Evolutionary conservation across 2,329 filamentous ascomycete species (phyloP), one percentile per base, ranked within the genome.

Genomic region (Iodosphaeria phyllophila): DNA sequence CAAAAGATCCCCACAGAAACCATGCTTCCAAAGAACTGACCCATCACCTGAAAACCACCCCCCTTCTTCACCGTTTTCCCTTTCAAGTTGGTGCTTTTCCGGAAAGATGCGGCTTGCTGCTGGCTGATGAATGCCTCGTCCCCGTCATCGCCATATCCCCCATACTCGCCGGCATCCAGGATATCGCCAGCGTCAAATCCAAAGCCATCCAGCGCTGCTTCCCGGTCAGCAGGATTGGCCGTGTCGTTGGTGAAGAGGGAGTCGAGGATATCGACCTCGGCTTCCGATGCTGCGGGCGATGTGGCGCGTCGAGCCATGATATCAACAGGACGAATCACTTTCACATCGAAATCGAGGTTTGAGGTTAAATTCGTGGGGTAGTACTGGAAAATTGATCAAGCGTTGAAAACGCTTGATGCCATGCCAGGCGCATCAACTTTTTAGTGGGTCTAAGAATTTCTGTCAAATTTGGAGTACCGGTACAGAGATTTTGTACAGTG

Each of bases 31-130:
- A 10, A 15, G 13, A 11, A 33, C 53, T 30, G 51, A 73, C 68
- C 78, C 84, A 98, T 93, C 23, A 79, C 75, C 48, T 98, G 89
- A 45, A 98, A 98, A 26, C 86, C 89, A 40, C 89, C 89, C 18
- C 84, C 79, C 51, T 95, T 98, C 58, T 93, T 93, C 16, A 80
- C 78, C 3, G 74, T 75, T 33, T 77, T 77, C 12, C 80, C 79
- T 48, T 86, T 89, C 6, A 89, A 39, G 43, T 84, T 89, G 7
- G 75, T 64, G 1, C 69, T 58, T 44, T 93, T 95, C 32, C 86
- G 63, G 44, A 93, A 93, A 4, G 78, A 80, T 10, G 82, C 80
- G 4, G 79, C 75, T 46, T 92, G 83, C 39, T 77, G 69, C 18
- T 79, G 66, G 7, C 84, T 82, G 49, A 98, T 98, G 42, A 93